These are phyloP conservation scores for Pythium folliculosum DNA, from an alignment of 352 stramenopile species.

Conservation along the genomic window DNA sequence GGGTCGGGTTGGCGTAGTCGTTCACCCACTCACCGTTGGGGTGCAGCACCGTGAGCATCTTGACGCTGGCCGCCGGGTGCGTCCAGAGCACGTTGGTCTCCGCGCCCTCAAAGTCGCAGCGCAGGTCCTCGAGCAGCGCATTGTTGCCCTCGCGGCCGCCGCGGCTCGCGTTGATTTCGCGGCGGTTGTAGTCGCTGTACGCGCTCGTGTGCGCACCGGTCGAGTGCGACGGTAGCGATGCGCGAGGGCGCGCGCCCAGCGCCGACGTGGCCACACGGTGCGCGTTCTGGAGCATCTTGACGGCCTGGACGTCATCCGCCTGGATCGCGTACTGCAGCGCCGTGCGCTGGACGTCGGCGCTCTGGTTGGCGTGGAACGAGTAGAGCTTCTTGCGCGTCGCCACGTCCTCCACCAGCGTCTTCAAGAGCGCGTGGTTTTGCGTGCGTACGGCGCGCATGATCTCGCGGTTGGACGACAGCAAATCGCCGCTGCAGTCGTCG, in stretches of 20 bases:
- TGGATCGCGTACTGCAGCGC: constrained; percentile 69
- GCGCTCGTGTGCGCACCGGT: constrained; percentile 73
- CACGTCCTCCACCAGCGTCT: constrained; percentile 47
- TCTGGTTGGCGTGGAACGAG: constrained; percentile 48
- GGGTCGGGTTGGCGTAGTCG: constrained; percentile 22
- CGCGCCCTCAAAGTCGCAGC: not conserved
- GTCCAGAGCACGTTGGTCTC: constrained; percentile 38
- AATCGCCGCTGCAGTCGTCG: constrained; percentile 41
- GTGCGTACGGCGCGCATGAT: constrained; percentile 66
- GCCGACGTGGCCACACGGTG: constrained; percentile 34
- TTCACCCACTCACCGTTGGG: constrained; percentile 52
- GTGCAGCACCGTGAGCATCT: constrained; percentile 69
- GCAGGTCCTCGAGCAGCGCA: constrained; percentile 51
- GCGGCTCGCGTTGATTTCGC: constrained; percentile 76
- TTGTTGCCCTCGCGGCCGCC: constrained; percentile 80
- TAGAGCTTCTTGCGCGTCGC: constrained; percentile 41
- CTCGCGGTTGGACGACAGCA: constrained; percentile 48
- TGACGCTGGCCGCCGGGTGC: constrained; percentile 36
- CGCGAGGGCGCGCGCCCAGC: constrained; percentile 36
- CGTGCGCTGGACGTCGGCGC: constrained; percentile 44
- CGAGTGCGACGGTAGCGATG: constrained; percentile 61
- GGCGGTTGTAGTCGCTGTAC: constrained; percentile 80
- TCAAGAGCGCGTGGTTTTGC: constrained; percentile 63
- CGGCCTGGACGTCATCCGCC: constrained; percentile 45
- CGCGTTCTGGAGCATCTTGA: constrained; percentile 40